phyloP scores from a whole-genome alignment of 2,329 filamentous ascomycete genomes.

The Cladorrhinum sp. region DNA sequence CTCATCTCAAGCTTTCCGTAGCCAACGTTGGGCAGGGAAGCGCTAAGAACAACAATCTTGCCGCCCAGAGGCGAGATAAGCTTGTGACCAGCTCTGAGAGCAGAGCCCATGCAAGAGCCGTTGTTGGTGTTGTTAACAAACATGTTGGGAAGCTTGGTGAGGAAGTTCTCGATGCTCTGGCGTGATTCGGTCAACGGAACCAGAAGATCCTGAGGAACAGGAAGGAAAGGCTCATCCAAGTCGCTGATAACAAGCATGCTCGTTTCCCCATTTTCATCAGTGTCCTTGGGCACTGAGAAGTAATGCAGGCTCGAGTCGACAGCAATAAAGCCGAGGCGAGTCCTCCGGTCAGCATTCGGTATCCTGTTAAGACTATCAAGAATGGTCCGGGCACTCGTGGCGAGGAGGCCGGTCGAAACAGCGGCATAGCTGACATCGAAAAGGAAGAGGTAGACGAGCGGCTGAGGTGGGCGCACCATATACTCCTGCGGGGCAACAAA shows the following conservation, averaged over 20 bases:
- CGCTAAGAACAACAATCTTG: constrained; percentile 88
- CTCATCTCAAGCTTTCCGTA: constrained; percentile 87
- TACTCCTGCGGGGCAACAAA: constrained; percentile 98
- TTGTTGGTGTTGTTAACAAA: constrained; percentile 91
- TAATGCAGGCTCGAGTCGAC: constrained; percentile 95
- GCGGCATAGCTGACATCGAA: constrained; percentile 92
- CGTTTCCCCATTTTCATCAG: constrained; percentile 78
- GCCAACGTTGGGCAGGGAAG: constrained; percentile 85
- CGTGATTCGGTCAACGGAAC: constrained; percentile 87
- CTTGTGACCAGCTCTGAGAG: constrained; percentile 89
- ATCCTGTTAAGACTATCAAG: constrained; percentile 93
- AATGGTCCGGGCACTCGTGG: constrained; percentile 89
- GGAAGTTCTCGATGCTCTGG: constrained; percentile 85
- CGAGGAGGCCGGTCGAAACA: constrained; percentile 84
- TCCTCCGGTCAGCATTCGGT: constrained; percentile 94
- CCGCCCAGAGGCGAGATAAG: constrained; percentile 91
- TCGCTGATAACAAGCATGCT: constrained; percentile 94
- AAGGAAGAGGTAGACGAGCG: constrained; percentile 90
- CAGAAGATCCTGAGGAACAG: constrained; percentile 85
- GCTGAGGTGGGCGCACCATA: constrained; percentile 96
- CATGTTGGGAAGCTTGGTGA: constrained; percentile 90
- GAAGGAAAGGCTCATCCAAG: constrained; percentile 92
- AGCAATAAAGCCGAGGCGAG: constrained; percentile 89
- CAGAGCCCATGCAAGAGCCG: constrained; percentile 91
- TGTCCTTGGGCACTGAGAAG: constrained; percentile 89